phyloP scores from a whole-genome alignment of 2,329 filamentous ascomycete species.

The Diatrype stigma region DNA sequence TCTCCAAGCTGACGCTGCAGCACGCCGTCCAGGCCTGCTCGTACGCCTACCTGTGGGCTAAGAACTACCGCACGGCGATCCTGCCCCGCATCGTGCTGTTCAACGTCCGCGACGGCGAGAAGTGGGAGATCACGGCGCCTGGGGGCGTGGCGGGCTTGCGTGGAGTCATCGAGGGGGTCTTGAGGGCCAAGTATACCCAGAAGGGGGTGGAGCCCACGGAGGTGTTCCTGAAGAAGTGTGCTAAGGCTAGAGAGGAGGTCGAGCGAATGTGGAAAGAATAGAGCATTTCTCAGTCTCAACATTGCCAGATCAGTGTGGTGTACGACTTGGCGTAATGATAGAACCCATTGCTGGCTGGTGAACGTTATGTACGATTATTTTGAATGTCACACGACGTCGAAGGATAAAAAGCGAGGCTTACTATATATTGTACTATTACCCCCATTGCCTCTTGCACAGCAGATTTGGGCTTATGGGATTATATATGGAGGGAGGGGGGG shows the following conservation, averaged over 20 bases:
- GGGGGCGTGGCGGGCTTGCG: conserved; percentile 1
- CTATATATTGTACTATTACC: no score
- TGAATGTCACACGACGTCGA: no score
- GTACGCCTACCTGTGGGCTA: conserved; percentile 21
- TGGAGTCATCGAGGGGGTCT: conserved; percentile 12
- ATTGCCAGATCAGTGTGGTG: no score
- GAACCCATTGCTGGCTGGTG: no score
- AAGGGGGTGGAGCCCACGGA: conserved; percentile 1
- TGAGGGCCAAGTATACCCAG: conserved; percentile 17
- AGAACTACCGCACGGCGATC: not conserved
- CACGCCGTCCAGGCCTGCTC: conserved; percentile 22
- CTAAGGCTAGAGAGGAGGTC: conserved; percentile 1
- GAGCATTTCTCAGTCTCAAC: no score
- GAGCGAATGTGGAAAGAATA: not conserved
- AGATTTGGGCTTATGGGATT: no score
- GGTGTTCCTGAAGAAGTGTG: conserved; percentile 3
- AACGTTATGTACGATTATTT: no score
- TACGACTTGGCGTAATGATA: no score
- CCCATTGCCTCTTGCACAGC: no score
- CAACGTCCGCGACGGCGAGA: conserved; percentile 24
- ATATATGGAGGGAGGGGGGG: no score
- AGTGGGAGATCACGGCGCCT: conserved; percentile 14
- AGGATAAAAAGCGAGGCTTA: no score
- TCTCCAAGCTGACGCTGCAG: conserved; percentile 18
- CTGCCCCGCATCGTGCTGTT: conserved; percentile 19